Percentiles rank a stretch among this genome's conserved stretches.
phyloP scores from a whole-genome alignment of 2,329 filamentous ascomycete species.

The Rutstroemia sp. region DNA sequence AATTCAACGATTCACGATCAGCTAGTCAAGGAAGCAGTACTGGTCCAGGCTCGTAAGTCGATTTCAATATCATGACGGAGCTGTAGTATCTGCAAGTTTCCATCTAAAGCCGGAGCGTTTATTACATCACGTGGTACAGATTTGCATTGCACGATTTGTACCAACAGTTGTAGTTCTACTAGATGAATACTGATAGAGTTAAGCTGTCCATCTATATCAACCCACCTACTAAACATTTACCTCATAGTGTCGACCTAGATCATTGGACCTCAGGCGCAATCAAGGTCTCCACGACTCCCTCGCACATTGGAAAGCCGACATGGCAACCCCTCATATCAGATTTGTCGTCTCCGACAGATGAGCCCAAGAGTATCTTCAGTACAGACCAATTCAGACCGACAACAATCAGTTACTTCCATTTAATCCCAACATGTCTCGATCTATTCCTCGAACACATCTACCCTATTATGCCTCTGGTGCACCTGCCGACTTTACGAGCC shows the following conservation, averaged over 20 bases:
- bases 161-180: background rate
- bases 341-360: conserved; percentile 33
- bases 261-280: conserved; percentile 20
- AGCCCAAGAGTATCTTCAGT: conserved; percentile 31
- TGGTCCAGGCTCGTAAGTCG: conserved; percentile 17
- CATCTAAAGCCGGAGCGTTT: too few species aligned
- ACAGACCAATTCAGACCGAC: conserved; percentile 37
- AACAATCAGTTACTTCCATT: conserved; percentile 40
- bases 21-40: conserved; percentile 15
- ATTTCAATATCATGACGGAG: too few species aligned
- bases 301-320: conserved; percentile 9
- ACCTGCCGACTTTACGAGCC: conserved; percentile 46
- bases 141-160: background rate
- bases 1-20: conserved; percentile 21
- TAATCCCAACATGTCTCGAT: conserved; percentile 49
- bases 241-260: conserved; percentile 19
- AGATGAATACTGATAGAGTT: too few species aligned
- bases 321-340: conserved; percentile 27
- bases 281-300: conserved; percentile 15
- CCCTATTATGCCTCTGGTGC: conserved; percentile 55
- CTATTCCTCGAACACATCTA: conserved; percentile 57
- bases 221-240: too few species aligned
- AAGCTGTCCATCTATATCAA: too few species aligned
- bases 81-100: too few species aligned
- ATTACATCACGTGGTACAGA: too few species aligned